Conservation (phyloP, 371 early-diverging fungal genomes). For the Batkoa obscura region DNA sequence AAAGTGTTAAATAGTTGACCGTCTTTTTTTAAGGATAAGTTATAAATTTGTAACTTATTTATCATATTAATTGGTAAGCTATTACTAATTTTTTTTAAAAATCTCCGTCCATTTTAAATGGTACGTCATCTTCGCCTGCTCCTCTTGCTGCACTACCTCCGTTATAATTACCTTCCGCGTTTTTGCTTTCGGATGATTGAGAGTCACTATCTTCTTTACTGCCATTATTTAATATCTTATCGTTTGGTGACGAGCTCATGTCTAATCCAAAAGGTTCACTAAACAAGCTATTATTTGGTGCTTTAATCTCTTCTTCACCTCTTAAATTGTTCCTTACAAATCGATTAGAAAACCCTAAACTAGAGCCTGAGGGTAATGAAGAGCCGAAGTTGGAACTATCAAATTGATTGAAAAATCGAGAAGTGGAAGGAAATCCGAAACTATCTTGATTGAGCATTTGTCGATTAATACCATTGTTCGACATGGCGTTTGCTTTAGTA, state of each 20-base stretch:
- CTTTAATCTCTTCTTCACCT: not conserved
- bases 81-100: too few relatives aligned
- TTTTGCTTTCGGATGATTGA: not conserved
- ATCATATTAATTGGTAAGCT: too few relatives aligned
- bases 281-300: not conserved
- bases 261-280: slow-evolving; percentile 34
- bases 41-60: too few relatives aligned
- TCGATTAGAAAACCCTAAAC: not conserved
- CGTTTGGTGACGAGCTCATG: slow-evolving; percentile 23
- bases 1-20: too few relatives aligned
- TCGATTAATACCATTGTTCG: not conserved
- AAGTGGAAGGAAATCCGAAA: not conserved
- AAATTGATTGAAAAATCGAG: not conserved
- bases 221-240: not conserved
- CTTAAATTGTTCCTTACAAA: not conserved
- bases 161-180: not conserved
- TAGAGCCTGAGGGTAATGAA: slow-evolving; percentile 4
- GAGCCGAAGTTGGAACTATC: not conserved
- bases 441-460: not conserved
- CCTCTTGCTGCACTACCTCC: too few relatives aligned
- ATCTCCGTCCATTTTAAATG: slow-evolving; percentile 4
- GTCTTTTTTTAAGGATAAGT: too few relatives aligned
- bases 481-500: slow-evolving; percentile 4
- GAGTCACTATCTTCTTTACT: not conserved
- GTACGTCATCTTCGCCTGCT: slow-evolving; percentile 5